phyloP scores from a whole-genome alignment of 495 filamentous ascomycete species.

The Penicillium taxi region DNA sequence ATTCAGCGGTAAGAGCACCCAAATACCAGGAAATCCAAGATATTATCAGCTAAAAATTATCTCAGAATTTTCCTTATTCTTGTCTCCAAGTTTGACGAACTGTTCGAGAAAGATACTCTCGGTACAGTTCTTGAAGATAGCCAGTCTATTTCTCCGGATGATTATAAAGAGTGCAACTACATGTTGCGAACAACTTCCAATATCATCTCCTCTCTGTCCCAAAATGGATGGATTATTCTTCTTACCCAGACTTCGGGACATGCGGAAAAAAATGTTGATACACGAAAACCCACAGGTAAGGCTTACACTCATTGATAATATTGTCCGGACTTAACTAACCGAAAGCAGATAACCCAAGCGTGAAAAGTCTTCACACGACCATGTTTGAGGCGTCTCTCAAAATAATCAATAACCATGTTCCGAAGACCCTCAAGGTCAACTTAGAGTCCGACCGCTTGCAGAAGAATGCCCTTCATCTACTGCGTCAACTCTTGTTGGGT shows the following conservation, averaged over 20 bases:
- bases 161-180: conserved; percentile 70
- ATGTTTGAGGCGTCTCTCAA: conserved; percentile 32
- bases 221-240: conserved; percentile 36
- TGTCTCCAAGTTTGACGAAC: conserved; percentile 30
- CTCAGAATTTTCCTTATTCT: conserved; percentile 36
- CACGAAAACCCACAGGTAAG: conserved; percentile 26
- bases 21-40: neutral
- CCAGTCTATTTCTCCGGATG: conserved; percentile 39
- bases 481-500: conserved; percentile 68
- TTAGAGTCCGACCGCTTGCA: conserved; percentile 45
- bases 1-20: conserved; percentile 30
- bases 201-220: conserved; percentile 46
- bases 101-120: conserved; percentile 23
- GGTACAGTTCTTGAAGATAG: conserved; percentile 10
- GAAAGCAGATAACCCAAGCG: conserved; percentile 20
- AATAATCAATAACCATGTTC: conserved; percentile 22
- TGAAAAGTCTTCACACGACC: conserved; percentile 31
- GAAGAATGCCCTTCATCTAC: conserved; percentile 58
- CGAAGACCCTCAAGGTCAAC: conserved; percentile 5
- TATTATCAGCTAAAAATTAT: conserved; percentile 9
- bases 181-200: conserved; percentile 69
- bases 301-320: conserved; percentile 2
- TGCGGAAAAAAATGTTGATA: conserved; percentile 25
- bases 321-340: conserved; percentile 4
- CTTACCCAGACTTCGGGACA: conserved; percentile 28